These are phyloP conservation scores for Fomitopsis pinicola DNA, from an alignment of 1,284 basidiomycete genomes.

Conservation along the genomic window DNA sequence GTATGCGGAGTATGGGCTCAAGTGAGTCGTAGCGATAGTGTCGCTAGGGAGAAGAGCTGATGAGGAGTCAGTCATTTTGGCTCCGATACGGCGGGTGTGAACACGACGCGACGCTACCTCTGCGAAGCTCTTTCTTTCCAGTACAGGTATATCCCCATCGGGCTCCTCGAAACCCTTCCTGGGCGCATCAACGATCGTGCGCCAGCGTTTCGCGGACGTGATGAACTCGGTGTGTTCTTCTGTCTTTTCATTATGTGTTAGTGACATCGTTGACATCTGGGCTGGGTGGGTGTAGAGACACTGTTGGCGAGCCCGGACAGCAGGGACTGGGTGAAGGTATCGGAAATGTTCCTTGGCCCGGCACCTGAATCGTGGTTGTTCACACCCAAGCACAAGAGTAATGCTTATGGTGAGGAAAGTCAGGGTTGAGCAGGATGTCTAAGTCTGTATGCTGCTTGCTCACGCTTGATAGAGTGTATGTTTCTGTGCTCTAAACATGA, in stretches of 20 bases:
- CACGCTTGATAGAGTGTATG: too few relatives aligned
- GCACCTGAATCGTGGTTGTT: slow-evolving; percentile 66
- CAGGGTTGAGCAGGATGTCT: slow-evolving; percentile 28
- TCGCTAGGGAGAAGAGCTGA: background rate
- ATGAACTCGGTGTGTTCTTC: slow-evolving; percentile 70
- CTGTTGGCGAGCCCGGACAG: slow-evolving; percentile 78
- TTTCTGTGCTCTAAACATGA: too few relatives aligned
- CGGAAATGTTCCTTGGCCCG: slow-evolving; percentile 89
- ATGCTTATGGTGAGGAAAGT: slow-evolving; percentile 55
- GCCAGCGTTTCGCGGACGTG: slow-evolving; percentile 80
- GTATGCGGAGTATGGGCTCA: slow-evolving; percentile 81
- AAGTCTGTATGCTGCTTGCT: too few relatives aligned
- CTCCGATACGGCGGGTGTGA: slow-evolving; percentile 88
- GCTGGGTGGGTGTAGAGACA: slow-evolving; percentile 52
- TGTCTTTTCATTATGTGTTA: background rate
- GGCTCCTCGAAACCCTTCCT: slow-evolving; percentile 85
- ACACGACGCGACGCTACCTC: slow-evolving; percentile 90
- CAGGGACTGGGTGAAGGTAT: slow-evolving; percentile 93
- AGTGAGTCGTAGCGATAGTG: slow-evolving; percentile 33
- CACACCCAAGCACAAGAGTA: slow-evolving; percentile 74
- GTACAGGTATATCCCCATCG: slow-evolving; percentile 92
- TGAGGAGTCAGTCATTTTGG: slow-evolving; percentile 66
- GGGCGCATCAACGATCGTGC: slow-evolving; percentile 87
- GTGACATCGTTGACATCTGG: background rate
- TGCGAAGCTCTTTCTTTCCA: slow-evolving; percentile 96